A percentile compares a stretch with the other conserved stretches of the same genome.
phyloP scores from a whole-genome alignment of 805 yeast genomes.

The Candida hispaniensis region DNA sequence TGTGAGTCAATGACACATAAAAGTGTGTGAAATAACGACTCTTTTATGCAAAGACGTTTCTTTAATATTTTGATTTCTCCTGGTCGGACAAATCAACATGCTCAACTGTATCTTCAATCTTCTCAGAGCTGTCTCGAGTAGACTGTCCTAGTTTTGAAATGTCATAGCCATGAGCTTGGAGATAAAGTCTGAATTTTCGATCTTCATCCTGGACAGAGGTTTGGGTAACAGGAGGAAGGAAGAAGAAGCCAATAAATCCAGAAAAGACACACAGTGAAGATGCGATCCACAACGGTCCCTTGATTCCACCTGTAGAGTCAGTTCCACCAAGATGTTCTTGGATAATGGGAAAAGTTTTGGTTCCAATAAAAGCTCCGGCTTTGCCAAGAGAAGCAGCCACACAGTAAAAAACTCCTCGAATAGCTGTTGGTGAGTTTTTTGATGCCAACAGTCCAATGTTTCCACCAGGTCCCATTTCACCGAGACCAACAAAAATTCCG shows the following conservation, averaged over 20 bases:
- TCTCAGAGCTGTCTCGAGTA: too few relatives aligned
- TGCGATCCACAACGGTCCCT: conserved; percentile 74
- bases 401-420: conserved; percentile 86
- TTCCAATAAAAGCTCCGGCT: conserved; percentile 86
- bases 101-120: too few relatives aligned
- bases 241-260: conserved; percentile 56
- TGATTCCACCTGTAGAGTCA: conserved; percentile 43
- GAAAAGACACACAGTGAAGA: conserved; percentile 66
- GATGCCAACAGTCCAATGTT: conserved; percentile 81
- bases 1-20: too few relatives aligned
- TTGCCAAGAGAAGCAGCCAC: conserved; percentile 88
- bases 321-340: conserved; percentile 42
- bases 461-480: conserved; percentile 94
- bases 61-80: too few relatives aligned
- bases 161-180: conserved; percentile 61
- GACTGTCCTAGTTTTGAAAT: conserved; percentile 48
- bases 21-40: too few relatives aligned
- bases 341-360: conserved; percentile 79
- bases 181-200: conserved; percentile 53
- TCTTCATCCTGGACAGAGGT: conserved; percentile 75
- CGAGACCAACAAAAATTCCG: conserved; percentile 78
- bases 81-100: too few relatives aligned
- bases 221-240: conserved; percentile 74
- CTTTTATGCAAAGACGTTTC: too few relatives aligned
- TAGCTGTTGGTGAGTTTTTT: conserved; percentile 74